A percentile compares a stretch with the other conserved stretches of the same genome.
Conservation (phyloP, 371 early-diverging fungal genomes). For the Syncephalastrum racemosum region DNA sequence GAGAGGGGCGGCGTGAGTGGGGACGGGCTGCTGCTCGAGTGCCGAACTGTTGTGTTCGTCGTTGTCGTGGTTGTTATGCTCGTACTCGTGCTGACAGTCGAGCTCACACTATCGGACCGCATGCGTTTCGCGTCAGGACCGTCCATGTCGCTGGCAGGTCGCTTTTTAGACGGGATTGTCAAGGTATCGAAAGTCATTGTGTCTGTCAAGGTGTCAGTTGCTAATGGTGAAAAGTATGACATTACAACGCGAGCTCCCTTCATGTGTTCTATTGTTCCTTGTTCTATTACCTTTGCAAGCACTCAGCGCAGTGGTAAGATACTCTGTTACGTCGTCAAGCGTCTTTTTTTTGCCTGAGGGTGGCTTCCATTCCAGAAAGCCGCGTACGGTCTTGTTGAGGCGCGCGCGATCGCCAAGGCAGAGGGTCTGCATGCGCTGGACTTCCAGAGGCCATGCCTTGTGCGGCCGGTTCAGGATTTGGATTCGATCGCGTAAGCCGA, state of each 20-base stretch:
- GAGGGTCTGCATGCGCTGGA: constrained; percentile 28
- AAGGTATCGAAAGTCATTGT: too few relatives aligned
- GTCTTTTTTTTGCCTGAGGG: constrained; percentile 22
- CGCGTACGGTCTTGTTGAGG: constrained; percentile 16
- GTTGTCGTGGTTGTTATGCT: not conserved
- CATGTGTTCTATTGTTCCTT: too few relatives aligned
- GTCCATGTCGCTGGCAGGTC: too few relatives aligned
- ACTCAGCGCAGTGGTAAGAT: too few relatives aligned
- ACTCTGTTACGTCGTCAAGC: constrained; percentile 18
- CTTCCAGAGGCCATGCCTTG: constrained; percentile 14
- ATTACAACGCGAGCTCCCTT: not conserved
- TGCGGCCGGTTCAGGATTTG: not conserved
- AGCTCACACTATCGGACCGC: constrained; percentile 4
- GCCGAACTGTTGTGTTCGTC: not conserved
- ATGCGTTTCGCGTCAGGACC: constrained; percentile 6
- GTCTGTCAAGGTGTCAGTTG: too few relatives aligned
- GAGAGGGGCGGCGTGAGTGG: constrained; percentile 21
- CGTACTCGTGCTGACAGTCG: not conserved
- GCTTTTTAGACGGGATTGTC: too few relatives aligned
- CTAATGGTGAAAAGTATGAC: too few relatives aligned
- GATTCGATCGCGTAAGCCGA: constrained; percentile 27
- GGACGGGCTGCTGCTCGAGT: not conserved
- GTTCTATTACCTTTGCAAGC: too few relatives aligned
- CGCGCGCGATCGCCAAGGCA: constrained; percentile 17
- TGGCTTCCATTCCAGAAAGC: constrained; percentile 23